A percentile compares a stretch with the other conserved stretches of the same genome.
These are phyloP conservation scores for Sporothrix sp. DNA, from an alignment of 2,329 filamentous ascomycete genomes.

Conservation along the genomic window DNA sequence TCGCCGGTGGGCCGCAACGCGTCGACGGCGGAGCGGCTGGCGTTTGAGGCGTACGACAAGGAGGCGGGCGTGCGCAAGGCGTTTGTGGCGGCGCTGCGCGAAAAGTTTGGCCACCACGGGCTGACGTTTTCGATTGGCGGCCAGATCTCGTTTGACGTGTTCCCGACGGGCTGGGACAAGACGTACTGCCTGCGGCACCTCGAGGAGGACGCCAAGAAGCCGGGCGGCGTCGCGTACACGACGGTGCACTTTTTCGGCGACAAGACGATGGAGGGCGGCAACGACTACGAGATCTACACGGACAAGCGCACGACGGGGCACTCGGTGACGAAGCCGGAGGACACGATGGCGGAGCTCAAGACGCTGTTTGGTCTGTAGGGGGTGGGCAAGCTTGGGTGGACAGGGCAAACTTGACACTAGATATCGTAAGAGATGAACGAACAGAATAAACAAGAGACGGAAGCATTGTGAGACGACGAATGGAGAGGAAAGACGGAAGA, in stretches of 20 bases:
- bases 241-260: slow-evolving; percentile 97
- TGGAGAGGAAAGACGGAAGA: too few relatives aligned
- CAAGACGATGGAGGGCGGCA: slow-evolving; percentile 84
- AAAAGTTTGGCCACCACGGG: slow-evolving; percentile 73
- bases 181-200: slow-evolving; percentile 89
- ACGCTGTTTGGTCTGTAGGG: slow-evolving; percentile 58
- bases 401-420: neutral
- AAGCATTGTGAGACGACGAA: neutral
- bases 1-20: slow-evolving; percentile 81
- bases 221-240: slow-evolving; percentile 65
- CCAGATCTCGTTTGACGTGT: slow-evolving; percentile 97
- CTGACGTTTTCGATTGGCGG: slow-evolving; percentile 92
- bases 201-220: slow-evolving; percentile 63
- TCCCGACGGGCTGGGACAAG: slow-evolving; percentile 97
- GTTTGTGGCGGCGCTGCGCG: slow-evolving; percentile 66
- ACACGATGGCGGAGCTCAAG: slow-evolving; percentile 71
- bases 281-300: slow-evolving; percentile 88
- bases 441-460: neutral
- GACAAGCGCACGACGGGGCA: slow-evolving; percentile 79
- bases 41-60: slow-evolving; percentile 75
- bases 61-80: slow-evolving; percentile 63
- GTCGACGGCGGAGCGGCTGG: slow-evolving; percentile 64
- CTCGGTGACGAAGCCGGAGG: slow-evolving; percentile 67
- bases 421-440: neutral
- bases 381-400: neutral